phyloP scores from a whole-genome alignment of 2,329 filamentous ascomycete genomes.

The Colletotrichum spinosum region DNA sequence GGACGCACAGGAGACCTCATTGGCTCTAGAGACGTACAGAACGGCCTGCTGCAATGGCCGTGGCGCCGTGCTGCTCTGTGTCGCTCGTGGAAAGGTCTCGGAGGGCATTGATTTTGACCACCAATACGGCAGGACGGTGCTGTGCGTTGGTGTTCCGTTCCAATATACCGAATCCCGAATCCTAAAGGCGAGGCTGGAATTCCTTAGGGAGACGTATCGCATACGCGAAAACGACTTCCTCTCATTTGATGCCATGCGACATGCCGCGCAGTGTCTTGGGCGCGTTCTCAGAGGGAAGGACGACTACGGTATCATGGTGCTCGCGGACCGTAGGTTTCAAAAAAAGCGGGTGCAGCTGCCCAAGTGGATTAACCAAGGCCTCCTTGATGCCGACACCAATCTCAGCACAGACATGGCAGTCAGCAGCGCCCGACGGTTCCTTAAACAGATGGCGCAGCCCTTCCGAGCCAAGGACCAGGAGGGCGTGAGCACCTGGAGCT shows the following conservation, averaged over 20 bases:
- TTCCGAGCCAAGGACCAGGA: conserved; percentile 87
- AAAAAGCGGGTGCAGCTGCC: conserved; percentile 92
- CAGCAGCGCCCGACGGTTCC: conserved; percentile 87
- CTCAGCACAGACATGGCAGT: conserved; percentile 96
- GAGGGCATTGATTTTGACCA: conserved; percentile 99
- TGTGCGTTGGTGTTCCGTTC: conserved; percentile 97
- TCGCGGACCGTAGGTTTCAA: conserved; percentile 92
- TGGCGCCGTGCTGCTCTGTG: conserved; percentile 91
- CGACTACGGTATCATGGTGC: conserved; percentile 99
- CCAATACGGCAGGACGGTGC: conserved; percentile 94
- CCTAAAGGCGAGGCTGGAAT: conserved; percentile 93
- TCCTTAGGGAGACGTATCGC: conserved; percentile 95
- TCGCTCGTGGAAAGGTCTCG: conserved; percentile 95
- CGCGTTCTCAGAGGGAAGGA: conserved; percentile 96
- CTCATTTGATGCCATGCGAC: conserved; percentile 99
- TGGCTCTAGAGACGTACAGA: conserved; percentile 95
- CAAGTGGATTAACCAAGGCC: conserved; percentile 94
- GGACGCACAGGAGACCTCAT: conserved; percentile 94
- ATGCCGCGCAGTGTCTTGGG: conserved; percentile 95
- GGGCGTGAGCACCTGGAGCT: conserved; percentile 92
- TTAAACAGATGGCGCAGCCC: conserved; percentile 91
- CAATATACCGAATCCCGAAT: conserved; percentile 99
- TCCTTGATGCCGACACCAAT: conserved; percentile 87
- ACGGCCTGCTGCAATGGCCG: conserved; percentile 98
- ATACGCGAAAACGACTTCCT: conserved; percentile 98